phyloP scores from a whole-genome alignment of 2,329 filamentous ascomycete species.

The Calonectria multiphialidica region DNA sequence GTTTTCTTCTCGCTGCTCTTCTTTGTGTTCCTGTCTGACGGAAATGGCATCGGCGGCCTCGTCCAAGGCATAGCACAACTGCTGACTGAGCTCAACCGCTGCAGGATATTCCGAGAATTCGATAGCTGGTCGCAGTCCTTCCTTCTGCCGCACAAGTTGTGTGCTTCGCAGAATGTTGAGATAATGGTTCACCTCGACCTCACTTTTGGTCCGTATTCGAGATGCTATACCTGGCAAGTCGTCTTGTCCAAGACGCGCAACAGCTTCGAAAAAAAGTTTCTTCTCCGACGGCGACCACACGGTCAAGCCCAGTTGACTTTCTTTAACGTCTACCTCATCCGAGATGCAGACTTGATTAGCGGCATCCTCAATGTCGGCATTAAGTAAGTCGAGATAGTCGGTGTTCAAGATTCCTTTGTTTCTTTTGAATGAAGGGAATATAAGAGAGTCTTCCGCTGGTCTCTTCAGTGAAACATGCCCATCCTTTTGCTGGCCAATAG shows the following conservation, averaged over 20 bases:
- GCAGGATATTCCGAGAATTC: slow-evolving; percentile 72
- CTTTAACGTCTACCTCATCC: slow-evolving; percentile 49
- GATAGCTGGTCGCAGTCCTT: slow-evolving; percentile 48
- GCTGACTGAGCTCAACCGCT: slow-evolving; percentile 77
- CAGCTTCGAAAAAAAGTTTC: slow-evolving; percentile 72
- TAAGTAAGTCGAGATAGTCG: slow-evolving; percentile 64
- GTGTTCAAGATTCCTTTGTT: slow-evolving; percentile 56
- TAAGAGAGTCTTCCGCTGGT: slow-evolving; percentile 38
- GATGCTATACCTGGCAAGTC: slow-evolving; percentile 72
- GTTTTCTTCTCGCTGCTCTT: slow-evolving; percentile 69
- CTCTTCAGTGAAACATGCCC: slow-evolving; percentile 46
- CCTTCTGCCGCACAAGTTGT: slow-evolving; percentile 54
- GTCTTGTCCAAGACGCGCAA: slow-evolving; percentile 74
- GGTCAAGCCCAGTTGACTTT: slow-evolving; percentile 75
- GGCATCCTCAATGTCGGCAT: slow-evolving; percentile 69
- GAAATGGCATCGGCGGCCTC: slow-evolving; percentile 75
- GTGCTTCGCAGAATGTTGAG: slow-evolving; percentile 71
- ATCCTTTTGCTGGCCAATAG: neutral
- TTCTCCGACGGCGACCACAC: slow-evolving; percentile 82
- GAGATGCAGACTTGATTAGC: slow-evolving; percentile 51
- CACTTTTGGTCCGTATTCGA: slow-evolving; percentile 77
- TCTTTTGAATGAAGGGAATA: slow-evolving; percentile 58
- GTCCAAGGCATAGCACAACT: slow-evolving; percentile 76
- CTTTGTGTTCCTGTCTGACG: slow-evolving; percentile 71
- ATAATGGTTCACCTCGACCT: slow-evolving; percentile 80